Base-by-base conservation (phyloP, 257 asterid species). In the Ehretia macrophylla region DNA sequence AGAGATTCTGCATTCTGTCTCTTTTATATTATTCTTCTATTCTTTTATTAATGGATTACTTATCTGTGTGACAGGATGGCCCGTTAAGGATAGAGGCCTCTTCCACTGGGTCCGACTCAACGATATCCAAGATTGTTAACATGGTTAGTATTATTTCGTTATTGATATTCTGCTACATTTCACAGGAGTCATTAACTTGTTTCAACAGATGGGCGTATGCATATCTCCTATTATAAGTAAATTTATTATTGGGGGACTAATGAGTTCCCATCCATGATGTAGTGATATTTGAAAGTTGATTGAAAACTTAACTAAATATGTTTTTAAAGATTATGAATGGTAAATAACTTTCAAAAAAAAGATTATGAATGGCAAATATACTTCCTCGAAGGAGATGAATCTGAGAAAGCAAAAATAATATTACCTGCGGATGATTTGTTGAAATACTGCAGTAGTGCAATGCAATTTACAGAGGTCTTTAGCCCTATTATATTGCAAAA, bases 101-200 rank as follows among this genome's bases (percentile, higher is more conserved):
- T 37, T 85, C 95, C 63, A 92, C 97, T 3, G 98, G 98, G 59
- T 86, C 97, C 57, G 81, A 88, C 78, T 92, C 98, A 53, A 92
- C 97, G 55, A 91, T 91, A 74, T 74, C 95, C 71, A 92, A 88
- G 90, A 88, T 92, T 75, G 93, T 92, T 66, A 81, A 75, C 72
- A 85, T 92, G 98, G 98, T 91, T 37, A 69, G 60, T 70, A 17
- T 16, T 42, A 22, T 46, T 38, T 22, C 58, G 10, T 21, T 4
- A 22, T 45, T 11, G 12, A 49, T 49, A 27, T n/a, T 17, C 17
- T 8, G 14, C 54, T 17, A 1, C 13, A 6, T 20, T 21, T 18
- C 27, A 18, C 9, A 49, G 20, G 21, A 19, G n/a, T 17, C 27
- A 49, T 21, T 11, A 17, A 27, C 20, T 17, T 11, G 38, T 21